A percentile compares a stretch with the other conserved stretches of the same genome.
phyloP scores from a whole-genome alignment of 1,139 yeast species.

The Kodamaea sp. region DNA sequence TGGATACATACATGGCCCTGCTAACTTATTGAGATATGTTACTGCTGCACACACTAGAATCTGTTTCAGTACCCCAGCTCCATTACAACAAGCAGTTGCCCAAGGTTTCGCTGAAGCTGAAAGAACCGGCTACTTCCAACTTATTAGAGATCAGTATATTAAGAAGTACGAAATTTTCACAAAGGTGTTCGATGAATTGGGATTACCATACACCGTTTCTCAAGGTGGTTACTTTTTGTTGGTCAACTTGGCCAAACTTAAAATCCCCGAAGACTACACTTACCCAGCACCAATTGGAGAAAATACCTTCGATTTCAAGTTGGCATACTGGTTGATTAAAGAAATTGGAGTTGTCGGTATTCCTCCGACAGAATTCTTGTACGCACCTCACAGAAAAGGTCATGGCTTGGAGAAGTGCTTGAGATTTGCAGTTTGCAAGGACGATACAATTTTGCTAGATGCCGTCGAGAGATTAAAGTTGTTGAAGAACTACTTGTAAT shows the following conservation, averaged over 20 bases:
- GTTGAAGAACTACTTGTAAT: slow-evolving; percentile 57
- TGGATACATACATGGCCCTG: slow-evolving; percentile 91
- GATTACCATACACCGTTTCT: slow-evolving; percentile 83
- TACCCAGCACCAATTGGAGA: slow-evolving; percentile 69
- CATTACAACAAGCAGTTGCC: slow-evolving; percentile 92
- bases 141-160: slow-evolving; percentile 64
- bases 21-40: slow-evolving; percentile 77
- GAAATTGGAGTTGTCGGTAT: slow-evolving; percentile 94
- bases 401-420: slow-evolving; percentile 79
- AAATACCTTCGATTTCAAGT: slow-evolving; percentile 77
- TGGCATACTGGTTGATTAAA: slow-evolving; percentile 89
- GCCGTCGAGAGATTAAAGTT: slow-evolving; percentile 76
- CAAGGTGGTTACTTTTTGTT: slow-evolving; percentile 93
- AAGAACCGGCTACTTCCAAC: slow-evolving; percentile 63
- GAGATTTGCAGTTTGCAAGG: slow-evolving; percentile 96
- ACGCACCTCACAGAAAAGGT: slow-evolving; percentile 58
- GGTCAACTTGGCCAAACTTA: slow-evolving; percentile 81
- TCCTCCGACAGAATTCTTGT: slow-evolving; percentile 93
- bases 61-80: slow-evolving; percentile 86
- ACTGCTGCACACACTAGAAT: slow-evolving; percentile 92
- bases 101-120: slow-evolving; percentile 67
- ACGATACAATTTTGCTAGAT: slow-evolving; percentile 71
- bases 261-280: slow-evolving; percentile 69
- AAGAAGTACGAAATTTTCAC: slow-evolving; percentile 73
- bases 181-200: slow-evolving; percentile 78